Evolutionary conservation across 805 yeast species (phyloP).

Genomic region (Candida nemodendra): DNA sequence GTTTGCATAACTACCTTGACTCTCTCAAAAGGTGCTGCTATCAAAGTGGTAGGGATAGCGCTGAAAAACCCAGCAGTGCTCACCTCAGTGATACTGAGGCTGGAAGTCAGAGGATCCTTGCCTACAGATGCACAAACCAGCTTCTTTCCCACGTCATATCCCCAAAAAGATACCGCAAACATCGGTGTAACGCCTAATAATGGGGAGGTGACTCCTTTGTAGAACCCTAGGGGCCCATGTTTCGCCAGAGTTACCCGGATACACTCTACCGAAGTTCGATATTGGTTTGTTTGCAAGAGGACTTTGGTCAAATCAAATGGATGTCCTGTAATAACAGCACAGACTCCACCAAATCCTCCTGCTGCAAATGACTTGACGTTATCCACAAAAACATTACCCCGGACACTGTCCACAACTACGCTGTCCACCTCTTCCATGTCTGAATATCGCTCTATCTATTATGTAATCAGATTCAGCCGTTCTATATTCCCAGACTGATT

Average conservation of each 20-base stretch:
- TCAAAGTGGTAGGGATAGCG: conserved; percentile 91
- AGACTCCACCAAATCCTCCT: conserved; percentile 96
- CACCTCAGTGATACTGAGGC: conserved; percentile 63
- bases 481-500: too few species aligned
- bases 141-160: conserved; percentile 89
- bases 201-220: conserved; percentile 94
- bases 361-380: conserved; percentile 85
- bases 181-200: conserved; percentile 96
- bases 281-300: conserved; percentile 79
- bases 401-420: conserved; percentile 1
- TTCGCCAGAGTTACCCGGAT: conserved; percentile 64
- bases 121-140: conserved; percentile 51
- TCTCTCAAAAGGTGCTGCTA: conserved; percentile 98
- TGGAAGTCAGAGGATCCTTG: conserved; percentile 31
- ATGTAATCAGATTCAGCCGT: not conserved
- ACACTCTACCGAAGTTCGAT: conserved; percentile 63
- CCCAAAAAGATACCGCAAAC: conserved; percentile 99
- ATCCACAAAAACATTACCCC: conserved; percentile 47
- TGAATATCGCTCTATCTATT: not conserved
- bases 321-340: conserved; percentile 94
- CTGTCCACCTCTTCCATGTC: conserved; percentile 31
- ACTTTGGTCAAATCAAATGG: conserved; percentile 95
- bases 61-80: conserved; percentile 92
- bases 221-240: conserved; percentile 79
- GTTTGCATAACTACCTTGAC: conserved; percentile 90